A percentile compares a stretch with the other conserved stretches of the same genome.
Conservation (phyloP, 2,329 filamentous ascomycete species). For the Cercospora beticola region DNA sequence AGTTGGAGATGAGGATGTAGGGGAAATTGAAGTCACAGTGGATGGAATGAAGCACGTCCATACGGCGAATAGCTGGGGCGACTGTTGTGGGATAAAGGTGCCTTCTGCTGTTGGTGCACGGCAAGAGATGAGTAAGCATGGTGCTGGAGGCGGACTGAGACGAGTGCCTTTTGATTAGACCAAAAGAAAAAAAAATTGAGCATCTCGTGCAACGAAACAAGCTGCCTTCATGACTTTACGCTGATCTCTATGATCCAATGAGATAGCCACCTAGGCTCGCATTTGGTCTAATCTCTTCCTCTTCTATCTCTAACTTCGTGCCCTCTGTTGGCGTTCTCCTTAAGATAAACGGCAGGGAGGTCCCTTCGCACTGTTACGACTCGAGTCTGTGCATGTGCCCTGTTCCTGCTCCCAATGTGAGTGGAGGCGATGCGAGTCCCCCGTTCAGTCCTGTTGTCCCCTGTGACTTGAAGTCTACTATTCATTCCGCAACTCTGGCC, state of each 20-base stretch:
- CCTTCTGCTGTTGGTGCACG: constrained; percentile 90
- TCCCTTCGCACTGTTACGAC: neutral
- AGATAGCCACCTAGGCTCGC: neutral
- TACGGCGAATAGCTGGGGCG: constrained; percentile 72
- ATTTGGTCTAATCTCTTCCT: neutral
- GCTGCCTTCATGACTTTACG: neutral
- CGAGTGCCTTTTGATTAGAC: constrained; percentile 76
- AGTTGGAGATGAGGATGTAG: constrained; percentile 49
- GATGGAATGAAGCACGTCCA: constrained; percentile 62
- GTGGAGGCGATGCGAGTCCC: neutral
- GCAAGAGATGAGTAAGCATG: constrained; percentile 78
- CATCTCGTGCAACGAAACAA: neutral
- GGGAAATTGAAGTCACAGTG: constrained; percentile 63
- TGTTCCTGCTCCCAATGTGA: neutral
- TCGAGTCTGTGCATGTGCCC: neutral
- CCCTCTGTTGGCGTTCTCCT: neutral
- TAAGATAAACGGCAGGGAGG: neutral
- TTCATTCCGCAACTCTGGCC: neutral
- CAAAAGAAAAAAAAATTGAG: neutral
- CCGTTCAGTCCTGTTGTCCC: neutral
- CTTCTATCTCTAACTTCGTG: neutral
- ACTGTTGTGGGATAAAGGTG: constrained; percentile 97
- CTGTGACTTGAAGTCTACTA: neutral
- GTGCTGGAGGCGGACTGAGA: constrained; percentile 62
- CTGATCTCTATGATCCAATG: neutral